Base-by-base conservation (phyloP, 2,329 filamentous ascomycete genomes). In the Neonectria magnoliae region DNA sequence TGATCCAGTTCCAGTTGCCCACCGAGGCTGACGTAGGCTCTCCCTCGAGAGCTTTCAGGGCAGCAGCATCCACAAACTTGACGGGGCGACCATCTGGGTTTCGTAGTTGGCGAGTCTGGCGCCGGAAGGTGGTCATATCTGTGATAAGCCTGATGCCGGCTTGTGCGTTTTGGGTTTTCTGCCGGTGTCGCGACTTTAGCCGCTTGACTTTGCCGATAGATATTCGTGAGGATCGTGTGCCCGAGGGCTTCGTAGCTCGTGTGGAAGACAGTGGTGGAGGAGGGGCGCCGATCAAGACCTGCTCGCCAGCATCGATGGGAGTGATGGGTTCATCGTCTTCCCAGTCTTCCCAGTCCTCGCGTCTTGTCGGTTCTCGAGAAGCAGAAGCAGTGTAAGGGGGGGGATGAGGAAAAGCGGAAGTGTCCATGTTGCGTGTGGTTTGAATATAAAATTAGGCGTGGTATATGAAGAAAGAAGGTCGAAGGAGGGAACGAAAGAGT, bases 111-210 rank as follows among this genome's bases (percentile, higher is more conserved):
- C 75, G 73, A 13, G 72, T 83, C 68, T 76, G 77, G 29, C 81
- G 80, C 27, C 80, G 86, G 75, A 82, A 82, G 65, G 77, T 81
- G 65, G 87, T 81, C 81, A 93, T 90, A 73, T 90, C 90, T 2
- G 91, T 94, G 68, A 93, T 88, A 20, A 93, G 76, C 67, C 83
- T 90, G 73, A 92, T 91, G 13, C 89, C 89, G 9, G 86, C 87
- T 77, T 85, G 83, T 60, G 84, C 82, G 76, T 90, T 87, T 73
- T 89, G 83, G 22, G 84, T 83, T 71, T 87, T 87, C 72, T 91
- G 88, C 57, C 88, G 83, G 31, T 85, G 84, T 59, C 85, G 85
- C 4, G 89, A 91, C 73, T 85, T 90, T 22, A 85, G 75, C 9
- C 85, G 80, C 48, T 76, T 78, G 31, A 84, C 73, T 59, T 78